Evolutionary conservation across 2,329 filamentous ascomycete species (phyloP).

Genomic region (Botrytis hyacinthi): DNA sequence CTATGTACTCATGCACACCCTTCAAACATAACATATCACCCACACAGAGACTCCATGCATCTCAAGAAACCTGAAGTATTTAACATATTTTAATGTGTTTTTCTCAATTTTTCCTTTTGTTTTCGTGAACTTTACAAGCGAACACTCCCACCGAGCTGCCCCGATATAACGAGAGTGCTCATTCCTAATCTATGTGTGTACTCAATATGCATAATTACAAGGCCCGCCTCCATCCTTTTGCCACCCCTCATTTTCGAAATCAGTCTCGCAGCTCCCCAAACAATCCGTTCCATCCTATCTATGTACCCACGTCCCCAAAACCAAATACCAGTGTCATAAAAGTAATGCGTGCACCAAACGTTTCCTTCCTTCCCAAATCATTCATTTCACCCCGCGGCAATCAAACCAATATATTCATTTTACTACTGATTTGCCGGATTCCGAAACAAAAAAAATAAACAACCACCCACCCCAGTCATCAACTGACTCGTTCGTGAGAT

Average conservation of each 20-base stretch:
- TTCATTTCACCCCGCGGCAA: not conserved
- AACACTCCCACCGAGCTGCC: not conserved
- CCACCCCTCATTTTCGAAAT: not conserved
- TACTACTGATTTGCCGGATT: not conserved
- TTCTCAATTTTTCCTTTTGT: not conserved
- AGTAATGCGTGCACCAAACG: not conserved
- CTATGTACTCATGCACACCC: not conserved
- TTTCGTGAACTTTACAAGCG: not conserved
- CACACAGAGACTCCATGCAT: not conserved
- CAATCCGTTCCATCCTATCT: not conserved
- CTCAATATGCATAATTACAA: conserved; percentile 9
- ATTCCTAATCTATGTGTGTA: not conserved
- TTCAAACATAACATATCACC: not conserved
- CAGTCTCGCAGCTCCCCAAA: not conserved
- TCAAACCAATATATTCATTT: conserved; percentile 2
- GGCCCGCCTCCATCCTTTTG: not conserved
- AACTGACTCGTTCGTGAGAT: not conserved
- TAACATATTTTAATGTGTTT: not conserved
- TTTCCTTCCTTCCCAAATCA: not conserved
- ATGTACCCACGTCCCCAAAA: not conserved
- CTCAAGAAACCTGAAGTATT: not conserved
- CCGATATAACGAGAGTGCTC: not conserved
- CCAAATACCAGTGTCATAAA: not conserved
- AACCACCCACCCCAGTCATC: not conserved
- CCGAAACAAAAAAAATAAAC: not conserved